Conservation (phyloP, 768 basidiomycete genomes). For the Gautieria morchelliformis region DNA sequence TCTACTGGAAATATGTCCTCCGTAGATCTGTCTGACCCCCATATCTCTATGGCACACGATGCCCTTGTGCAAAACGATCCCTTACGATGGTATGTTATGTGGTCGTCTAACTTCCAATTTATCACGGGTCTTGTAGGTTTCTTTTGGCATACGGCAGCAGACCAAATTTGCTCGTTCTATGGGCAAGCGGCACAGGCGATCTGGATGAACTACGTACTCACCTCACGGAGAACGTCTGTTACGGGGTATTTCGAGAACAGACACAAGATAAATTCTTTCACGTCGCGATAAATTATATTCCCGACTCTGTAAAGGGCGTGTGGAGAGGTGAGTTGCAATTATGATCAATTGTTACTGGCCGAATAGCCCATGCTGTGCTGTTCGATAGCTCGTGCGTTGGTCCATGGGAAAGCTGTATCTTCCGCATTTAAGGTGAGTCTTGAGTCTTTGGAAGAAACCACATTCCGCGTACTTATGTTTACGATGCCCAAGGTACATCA, state of each 20-base stretch:
- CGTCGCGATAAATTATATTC: conserved; percentile 4
- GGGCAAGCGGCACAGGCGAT: conserved; percentile 3
- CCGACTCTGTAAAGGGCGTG: conserved; percentile 4
- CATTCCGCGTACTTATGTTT: not conserved
- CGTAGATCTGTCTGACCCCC: not conserved
- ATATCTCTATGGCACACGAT: not conserved
- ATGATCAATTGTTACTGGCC: not conserved
- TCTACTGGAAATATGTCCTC: not conserved
- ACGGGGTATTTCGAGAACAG: conserved; percentile 6
- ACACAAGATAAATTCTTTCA: not conserved
- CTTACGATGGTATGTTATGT: not conserved
- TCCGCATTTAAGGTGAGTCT: not conserved
- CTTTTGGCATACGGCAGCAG: not conserved
- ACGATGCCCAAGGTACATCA: not conserved
- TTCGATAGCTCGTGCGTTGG: conserved; percentile 1
- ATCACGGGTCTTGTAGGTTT: not conserved
- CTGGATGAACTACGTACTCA: conserved; percentile 1
- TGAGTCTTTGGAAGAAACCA: not conserved
- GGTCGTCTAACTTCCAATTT: not conserved
- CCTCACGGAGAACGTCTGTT: not conserved
- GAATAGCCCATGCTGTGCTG: not conserved
- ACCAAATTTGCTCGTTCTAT: not conserved
- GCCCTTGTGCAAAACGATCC: not conserved
- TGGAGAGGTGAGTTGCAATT: conserved; percentile 4
- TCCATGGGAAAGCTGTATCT: conserved; percentile 1